Evolutionary conservation across 2,329 filamentous ascomycete species (phyloP).

Genomic region (Chaetomiaceae sp.): DNA sequence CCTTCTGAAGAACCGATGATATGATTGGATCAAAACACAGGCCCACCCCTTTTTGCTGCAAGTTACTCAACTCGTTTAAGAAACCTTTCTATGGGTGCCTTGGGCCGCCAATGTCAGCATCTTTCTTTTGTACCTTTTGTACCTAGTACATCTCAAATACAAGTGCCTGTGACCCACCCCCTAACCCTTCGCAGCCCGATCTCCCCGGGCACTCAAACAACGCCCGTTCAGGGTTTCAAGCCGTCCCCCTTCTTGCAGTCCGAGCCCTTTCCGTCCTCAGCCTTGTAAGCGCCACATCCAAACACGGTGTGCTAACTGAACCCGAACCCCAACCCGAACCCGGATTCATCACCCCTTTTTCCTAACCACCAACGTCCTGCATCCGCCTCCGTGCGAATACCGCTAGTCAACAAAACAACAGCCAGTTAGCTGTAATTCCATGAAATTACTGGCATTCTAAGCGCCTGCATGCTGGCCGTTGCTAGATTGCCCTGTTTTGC

Average conservation of each 20-base stretch:
- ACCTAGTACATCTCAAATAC: neutral
- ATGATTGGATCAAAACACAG: neutral
- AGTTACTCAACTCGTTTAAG: neutral
- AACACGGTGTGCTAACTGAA: neutral
- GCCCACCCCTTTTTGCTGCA: neutral
- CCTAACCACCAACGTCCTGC: neutral
- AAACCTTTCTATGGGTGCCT: too few species aligned
- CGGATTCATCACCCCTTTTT: neutral
- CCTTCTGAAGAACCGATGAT: neutral
- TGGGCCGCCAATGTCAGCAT: too few species aligned
- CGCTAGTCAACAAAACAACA: too few species aligned
- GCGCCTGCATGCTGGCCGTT: too few species aligned
- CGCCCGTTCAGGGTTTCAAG: conserved; percentile 1
- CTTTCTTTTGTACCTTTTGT: too few species aligned
- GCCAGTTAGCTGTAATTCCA: too few species aligned
- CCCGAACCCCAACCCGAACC: conserved; percentile 7
- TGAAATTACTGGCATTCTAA: too few species aligned
- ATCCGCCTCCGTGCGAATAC: conserved; percentile 1
- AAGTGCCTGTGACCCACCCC: neutral
- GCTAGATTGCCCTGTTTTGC: too few species aligned
- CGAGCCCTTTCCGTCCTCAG: neutral
- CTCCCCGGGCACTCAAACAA: neutral
- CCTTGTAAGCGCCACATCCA: neutral
- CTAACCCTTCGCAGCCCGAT: neutral
- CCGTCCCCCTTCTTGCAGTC: neutral